Evolutionary conservation across 192 early-diverging fungal genomes (phyloP).

Genomic region (Chytriomyces confervae): DNA sequence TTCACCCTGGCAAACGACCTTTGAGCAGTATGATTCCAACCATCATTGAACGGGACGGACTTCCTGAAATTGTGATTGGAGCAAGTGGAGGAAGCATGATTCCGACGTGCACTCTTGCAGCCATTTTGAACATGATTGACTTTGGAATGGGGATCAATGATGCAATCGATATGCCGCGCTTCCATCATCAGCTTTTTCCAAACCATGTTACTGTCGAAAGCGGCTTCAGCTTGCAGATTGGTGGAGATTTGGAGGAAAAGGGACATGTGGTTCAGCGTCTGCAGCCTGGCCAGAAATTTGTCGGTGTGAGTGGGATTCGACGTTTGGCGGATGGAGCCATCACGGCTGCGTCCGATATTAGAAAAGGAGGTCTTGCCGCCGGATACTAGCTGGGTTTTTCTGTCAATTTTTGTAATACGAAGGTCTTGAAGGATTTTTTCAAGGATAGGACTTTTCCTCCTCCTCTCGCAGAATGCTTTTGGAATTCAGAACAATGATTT

Average conservation of each 20-base stretch:
- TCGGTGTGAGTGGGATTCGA: conserved; percentile 43
- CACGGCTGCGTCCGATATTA: conserved; percentile 45
- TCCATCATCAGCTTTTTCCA: conserved; percentile 93
- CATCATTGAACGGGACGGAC: conserved; percentile 68
- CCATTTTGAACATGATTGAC: conserved; percentile 77
- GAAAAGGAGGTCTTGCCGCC: conserved; percentile 49
- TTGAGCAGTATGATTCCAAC: conserved; percentile 71
- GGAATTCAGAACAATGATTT: background rate
- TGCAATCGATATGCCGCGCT: conserved; percentile 74
- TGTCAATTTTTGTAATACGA: background rate
- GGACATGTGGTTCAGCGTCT: conserved; percentile 26
- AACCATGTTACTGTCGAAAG: conserved; percentile 51
- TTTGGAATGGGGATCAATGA: conserved; percentile 67
- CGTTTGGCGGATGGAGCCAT: conserved; percentile 40
- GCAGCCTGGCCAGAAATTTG: conserved; percentile 35
- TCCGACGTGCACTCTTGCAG: conserved; percentile 75
- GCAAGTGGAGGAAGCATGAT: conserved; percentile 86
- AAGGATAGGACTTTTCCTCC: background rate
- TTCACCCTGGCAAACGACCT: conserved; percentile 82
- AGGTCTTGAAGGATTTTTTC: too few species aligned
- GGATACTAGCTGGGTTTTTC: conserved; percentile 39
- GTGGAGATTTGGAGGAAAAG: conserved; percentile 7
- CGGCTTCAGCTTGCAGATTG: background rate
- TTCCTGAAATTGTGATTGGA: conserved; percentile 77
- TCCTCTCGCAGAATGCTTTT: background rate